Evolutionary conservation across 225 moss, liverwort and hornwort genomes (phyloP), one percentile per base, ranked within the genome.

Genomic region (Lunularia cruciata): DNA sequence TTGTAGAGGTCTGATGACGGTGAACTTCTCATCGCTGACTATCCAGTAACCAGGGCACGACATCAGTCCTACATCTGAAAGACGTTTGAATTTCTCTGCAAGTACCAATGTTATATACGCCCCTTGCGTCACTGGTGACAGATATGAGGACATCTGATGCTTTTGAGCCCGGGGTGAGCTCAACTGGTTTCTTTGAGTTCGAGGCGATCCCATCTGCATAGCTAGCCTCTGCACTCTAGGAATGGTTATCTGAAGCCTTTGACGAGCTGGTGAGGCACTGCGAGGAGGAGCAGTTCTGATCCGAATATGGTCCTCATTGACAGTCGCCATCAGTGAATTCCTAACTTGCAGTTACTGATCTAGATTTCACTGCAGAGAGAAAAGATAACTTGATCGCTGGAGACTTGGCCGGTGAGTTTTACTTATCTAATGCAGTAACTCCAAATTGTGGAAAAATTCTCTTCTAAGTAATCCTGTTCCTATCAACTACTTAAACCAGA

Each of bases 121-220:
- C 11, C 61, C 61, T 37, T 61, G 61, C 15, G 39, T 40, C 23
- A 61, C 61, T 5, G 61, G 61, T 26, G 61, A 61, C 39, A 61
- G 26, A 25, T 61, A 61, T 13, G 61, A 61, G 0, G 61, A 61
- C 61, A 61, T 61, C 61, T 61, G 61, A 36, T 23, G 19, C 61
- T 61, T 61, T 40, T 61, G 61, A 61, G 61, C 39, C 26, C 61
- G 61, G 26, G 61, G 61, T 0, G 61, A 61, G 27, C 42, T 25
- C 40, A 40, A 14, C 4, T 61, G 61, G 6, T 22, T 61, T 61
- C 61, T 40, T 26, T 61, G 61, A 13, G 61, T 10, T 23, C 39
- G 61, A 13, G 61, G 61, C 26, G 61, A 61, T 2, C 61, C 61
- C 61, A 61, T 61, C 61, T 61, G 61, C 61, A 61, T 22, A n/a